Evolutionary conservation across 2,329 filamentous ascomycete species (phyloP), one percentile per base, ranked within the genome.

Genomic region (Hypomyces perniciosus): DNA sequence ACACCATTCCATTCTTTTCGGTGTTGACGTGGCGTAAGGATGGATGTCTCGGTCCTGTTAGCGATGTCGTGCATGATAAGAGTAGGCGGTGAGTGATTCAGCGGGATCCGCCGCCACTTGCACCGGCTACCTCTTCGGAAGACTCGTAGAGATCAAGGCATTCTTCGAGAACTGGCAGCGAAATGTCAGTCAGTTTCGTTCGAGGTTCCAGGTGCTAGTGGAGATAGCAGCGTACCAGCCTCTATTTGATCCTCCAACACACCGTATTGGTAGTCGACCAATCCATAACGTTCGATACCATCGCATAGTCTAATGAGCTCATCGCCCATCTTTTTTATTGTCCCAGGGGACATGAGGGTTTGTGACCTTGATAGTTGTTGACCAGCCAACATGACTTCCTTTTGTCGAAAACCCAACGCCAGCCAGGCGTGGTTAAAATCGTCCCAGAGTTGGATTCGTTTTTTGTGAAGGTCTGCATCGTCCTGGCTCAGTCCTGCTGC

Each of bases 241-340:
- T 93, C 81, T 60, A 97, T 96, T 63, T 88, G 84, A 65, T 97
- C 91, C 69, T 97, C 93, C 81, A 90, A 95, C 28, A 97, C 88
- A 7, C 93, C 93, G 72, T 96, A 95, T 63, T 97, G 87, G 66
- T 97, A 99, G 71, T 99, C 93, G 8, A 99, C 90, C 44, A 99
- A 73, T n/a, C 93, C 93, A 64, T 95, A 85, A 58, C 86, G 85
- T 68, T 97, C 92, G 55, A 97, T 80, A 46, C 81, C 81, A 65
- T 97, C 90, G 65, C 91, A 95, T 46, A 96, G 75, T 46, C 84
- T 80, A 50, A 95, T 79, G 30, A 99, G 70, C 61, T 95, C 86
- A 49, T 86, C 85, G 9, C 88, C 90, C 80, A 97, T 85, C 58
- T 83, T 84, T 61, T 88, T 83, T 44, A 97, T 75, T 27, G 76